These are phyloP conservation scores for Fragosphaeria purpurea DNA, from an alignment of 2,329 filamentous ascomycete genomes.

Conservation along the genomic window DNA sequence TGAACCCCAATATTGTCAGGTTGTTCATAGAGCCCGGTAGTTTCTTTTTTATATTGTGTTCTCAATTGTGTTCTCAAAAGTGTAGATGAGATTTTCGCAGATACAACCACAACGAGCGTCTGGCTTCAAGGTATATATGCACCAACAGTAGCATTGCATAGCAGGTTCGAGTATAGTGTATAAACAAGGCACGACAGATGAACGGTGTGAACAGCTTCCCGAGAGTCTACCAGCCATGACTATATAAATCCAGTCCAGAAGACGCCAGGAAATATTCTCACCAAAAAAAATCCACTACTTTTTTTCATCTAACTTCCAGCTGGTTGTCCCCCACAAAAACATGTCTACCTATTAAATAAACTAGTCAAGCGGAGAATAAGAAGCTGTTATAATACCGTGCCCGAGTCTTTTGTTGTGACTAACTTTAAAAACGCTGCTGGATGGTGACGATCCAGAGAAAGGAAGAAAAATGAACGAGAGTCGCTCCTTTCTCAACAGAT, in stretches of 20 bases:
- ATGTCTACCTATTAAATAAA: neutral
- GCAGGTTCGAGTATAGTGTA: slow-evolving; percentile 13
- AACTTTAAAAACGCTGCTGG: slow-evolving; percentile 1
- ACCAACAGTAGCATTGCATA: slow-evolving; percentile 3
- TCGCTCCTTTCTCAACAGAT: neutral
- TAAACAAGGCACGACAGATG: slow-evolving; percentile 8
- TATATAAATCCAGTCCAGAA: slow-evolving; percentile 7
- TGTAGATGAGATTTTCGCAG: neutral
- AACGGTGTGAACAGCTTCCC: slow-evolving; percentile 19
- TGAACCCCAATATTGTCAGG: no score
- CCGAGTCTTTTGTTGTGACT: neutral
- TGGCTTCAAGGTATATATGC: neutral
- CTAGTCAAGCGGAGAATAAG: neutral
- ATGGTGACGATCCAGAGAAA: slow-evolving; percentile 1
- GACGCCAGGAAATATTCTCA: slow-evolving; percentile 13
- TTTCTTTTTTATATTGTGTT: no score
- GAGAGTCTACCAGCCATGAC: slow-evolving; percentile 19
- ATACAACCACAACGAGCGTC: no score
- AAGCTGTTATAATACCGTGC: slow-evolving; percentile 1
- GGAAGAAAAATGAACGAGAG: neutral
- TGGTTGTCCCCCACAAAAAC: slow-evolving; percentile 3
- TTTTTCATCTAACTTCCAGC: neutral
- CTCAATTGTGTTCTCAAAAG: no score
- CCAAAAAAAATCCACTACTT: slow-evolving; percentile 2
- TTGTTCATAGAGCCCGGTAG: no score